phyloP scores from a whole-genome alignment of 257 asterid species.

The Ocimum tenuiflorum region DNA sequence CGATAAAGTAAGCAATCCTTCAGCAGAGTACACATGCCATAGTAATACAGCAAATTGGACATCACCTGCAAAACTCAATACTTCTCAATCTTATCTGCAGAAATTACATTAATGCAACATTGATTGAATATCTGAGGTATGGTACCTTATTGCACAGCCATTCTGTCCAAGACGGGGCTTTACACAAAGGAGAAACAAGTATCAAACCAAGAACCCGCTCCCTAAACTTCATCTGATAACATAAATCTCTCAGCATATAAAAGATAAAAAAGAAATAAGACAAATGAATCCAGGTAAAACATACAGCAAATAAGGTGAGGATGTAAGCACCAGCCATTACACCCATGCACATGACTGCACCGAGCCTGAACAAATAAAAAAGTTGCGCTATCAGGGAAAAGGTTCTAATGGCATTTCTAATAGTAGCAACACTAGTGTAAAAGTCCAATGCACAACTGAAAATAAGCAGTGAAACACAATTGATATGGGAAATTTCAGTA shows the following conservation, averaged over 20 bases:
- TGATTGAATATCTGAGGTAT: conserved; percentile 1
- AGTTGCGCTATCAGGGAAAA: conserved; percentile 13
- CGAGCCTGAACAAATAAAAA: conserved; percentile 54
- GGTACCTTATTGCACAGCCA: conserved; percentile 80
- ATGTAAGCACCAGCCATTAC: conserved; percentile 90
- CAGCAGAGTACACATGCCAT: conserved; percentile 74
- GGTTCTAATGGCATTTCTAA: too few species aligned
- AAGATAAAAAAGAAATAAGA: neutral
- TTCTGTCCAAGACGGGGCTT: conserved; percentile 86
- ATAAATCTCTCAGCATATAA: neutral
- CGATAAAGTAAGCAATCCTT: conserved; percentile 58
- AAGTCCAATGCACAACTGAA: neutral
- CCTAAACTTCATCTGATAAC: conserved; percentile 60
- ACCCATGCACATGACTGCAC: conserved; percentile 94
- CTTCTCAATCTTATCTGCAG: conserved; percentile 19
- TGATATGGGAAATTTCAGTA: neutral
- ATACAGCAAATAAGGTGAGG: conserved; percentile 74
- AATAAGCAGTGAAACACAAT: neutral
- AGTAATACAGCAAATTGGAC: conserved; percentile 74
- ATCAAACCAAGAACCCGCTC: conserved; percentile 89
- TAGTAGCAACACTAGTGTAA: too few species aligned
- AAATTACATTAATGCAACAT: neutral
- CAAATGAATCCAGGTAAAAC: conserved; percentile 20
- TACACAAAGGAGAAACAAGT: conserved; percentile 84
- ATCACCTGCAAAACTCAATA: conserved; percentile 59